These are phyloP conservation scores for Geopyxis carbonaria DNA, from an alignment of 495 filamentous ascomycete genomes.

Conservation along the genomic window DNA sequence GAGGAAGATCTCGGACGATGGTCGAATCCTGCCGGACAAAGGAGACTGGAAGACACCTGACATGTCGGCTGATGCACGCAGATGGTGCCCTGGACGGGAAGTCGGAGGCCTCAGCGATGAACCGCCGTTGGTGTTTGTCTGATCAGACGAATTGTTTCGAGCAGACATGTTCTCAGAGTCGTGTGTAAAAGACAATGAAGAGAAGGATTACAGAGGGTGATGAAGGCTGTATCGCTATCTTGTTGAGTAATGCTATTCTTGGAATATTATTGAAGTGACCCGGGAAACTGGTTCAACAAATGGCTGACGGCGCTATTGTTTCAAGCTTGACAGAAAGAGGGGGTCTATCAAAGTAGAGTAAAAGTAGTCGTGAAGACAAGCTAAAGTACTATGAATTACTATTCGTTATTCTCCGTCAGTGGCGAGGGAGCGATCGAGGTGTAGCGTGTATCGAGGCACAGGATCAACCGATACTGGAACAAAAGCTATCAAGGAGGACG, in stretches of 20 bases:
- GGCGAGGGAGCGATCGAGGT: too few species aligned
- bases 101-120: slow-evolving; percentile 83
- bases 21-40: slow-evolving; percentile 69
- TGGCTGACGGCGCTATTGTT: too few species aligned
- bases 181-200: slow-evolving; percentile 12
- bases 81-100: slow-evolving; percentile 65
- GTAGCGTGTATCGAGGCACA: not conserved
- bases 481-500: slow-evolving; percentile 17
- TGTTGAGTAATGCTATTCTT: too few species aligned
- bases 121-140: slow-evolving; percentile 34
- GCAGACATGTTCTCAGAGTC: slow-evolving; percentile 9
- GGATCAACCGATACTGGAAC: slow-evolving; percentile 14
- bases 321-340: too few species aligned
- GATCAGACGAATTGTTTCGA: slow-evolving; percentile 40
- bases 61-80: slow-evolving; percentile 95
- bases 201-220: too few species aligned
- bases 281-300: too few species aligned
- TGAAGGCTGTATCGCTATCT: too few species aligned
- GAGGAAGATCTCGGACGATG: slow-evolving; percentile 71
- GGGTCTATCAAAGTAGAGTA: slow-evolving; percentile 3
- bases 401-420: too few species aligned
- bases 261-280: too few species aligned
- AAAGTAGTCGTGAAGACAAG: too few species aligned
- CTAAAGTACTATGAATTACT: slow-evolving; percentile 19
- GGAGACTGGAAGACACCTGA: slow-evolving; percentile 56